These are phyloP conservation scores for Candida succiphila DNA, from an alignment of 805 yeast species.

Conservation along the genomic window DNA sequence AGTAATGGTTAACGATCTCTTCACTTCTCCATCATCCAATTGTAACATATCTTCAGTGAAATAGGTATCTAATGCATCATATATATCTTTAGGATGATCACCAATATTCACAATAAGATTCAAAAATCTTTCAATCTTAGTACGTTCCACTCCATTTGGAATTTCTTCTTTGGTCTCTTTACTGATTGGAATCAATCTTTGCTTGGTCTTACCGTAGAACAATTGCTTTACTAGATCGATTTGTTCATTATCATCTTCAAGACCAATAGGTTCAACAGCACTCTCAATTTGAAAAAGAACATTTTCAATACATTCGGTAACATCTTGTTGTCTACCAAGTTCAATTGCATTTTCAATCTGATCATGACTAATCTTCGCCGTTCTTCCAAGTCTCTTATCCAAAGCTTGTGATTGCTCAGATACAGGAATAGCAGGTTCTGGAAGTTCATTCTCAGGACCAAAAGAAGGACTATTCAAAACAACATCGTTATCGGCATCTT, in stretches of 20 bases:
- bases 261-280: constrained; percentile 56
- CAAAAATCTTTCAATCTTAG: constrained; percentile 64
- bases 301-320: constrained; percentile 93
- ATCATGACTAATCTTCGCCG: constrained; percentile 37
- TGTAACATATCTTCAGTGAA: constrained; percentile 66
- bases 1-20: constrained; percentile 61
- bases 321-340: constrained; percentile 92
- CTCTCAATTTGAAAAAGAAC: constrained; percentile 87
- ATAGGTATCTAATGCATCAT: constrained; percentile 82
- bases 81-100: constrained; percentile 79
- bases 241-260: constrained; percentile 75
- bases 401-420: constrained; percentile 6
- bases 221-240: constrained; percentile 68
- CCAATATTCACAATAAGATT: constrained; percentile 79
- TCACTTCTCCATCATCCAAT: constrained; percentile 64
- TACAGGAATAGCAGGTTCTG: constrained; percentile 1
- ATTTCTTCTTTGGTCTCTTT: constrained; percentile 17
- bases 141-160: constrained; percentile 25
- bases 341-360: constrained; percentile 70
- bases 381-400: constrained; percentile 5
- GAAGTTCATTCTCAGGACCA: not conserved
- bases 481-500: not conserved
- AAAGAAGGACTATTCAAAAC: not conserved
- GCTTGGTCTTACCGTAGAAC: constrained; percentile 82
- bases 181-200: constrained; percentile 50